These are phyloP conservation scores for Stephania yunnanensis DNA, from an alignment of 164 flowering plant species.

Conservation along the genomic window DNA sequence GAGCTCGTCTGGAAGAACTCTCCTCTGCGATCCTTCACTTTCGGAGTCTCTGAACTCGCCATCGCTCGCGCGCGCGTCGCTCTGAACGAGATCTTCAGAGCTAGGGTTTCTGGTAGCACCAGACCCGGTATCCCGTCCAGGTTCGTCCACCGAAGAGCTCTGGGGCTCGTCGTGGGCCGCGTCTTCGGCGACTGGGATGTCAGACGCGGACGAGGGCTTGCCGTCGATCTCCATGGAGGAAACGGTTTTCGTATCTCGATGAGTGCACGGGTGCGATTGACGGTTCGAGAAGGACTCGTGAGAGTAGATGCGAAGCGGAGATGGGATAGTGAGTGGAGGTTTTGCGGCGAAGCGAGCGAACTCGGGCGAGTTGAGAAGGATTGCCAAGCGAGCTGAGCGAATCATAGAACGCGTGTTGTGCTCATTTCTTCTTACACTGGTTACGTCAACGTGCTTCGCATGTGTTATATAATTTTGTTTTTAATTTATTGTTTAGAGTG, in stretches of 20 bases:
- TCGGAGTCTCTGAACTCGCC: conserved; percentile 10
- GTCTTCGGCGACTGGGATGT: conserved; percentile 22
- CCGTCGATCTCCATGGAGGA: conserved; percentile 24
- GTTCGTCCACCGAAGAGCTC: conserved; percentile 1
- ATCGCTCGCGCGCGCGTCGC: conserved; percentile 10
- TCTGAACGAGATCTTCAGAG: conserved; percentile 11
- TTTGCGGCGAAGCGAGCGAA: background rate
- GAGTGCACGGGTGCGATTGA: background rate
- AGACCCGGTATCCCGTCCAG: background rate
- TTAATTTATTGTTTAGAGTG: too few relatives aligned
- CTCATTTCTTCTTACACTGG: too few relatives aligned
- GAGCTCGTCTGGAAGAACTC: conserved; percentile 54
- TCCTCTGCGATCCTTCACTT: conserved; percentile 12
- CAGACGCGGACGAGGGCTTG: conserved; percentile 17
- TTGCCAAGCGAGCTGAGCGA: background rate
- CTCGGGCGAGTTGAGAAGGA: background rate
- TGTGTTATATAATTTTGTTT: too few relatives aligned
- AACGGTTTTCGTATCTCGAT: background rate
- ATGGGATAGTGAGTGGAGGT: background rate
- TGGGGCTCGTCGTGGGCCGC: conserved; percentile 25
- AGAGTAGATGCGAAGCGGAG: background rate
- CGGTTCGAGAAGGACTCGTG: background rate
- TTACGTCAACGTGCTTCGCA: too few relatives aligned
- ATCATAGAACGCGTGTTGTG: background rate
- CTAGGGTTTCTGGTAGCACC: conserved; percentile 13